Evolutionary conservation across 2,329 filamentous ascomycete genomes (phyloP), one percentile per base, ranked within the genome.

Genomic region (Pseudogymnoascus sp.): DNA sequence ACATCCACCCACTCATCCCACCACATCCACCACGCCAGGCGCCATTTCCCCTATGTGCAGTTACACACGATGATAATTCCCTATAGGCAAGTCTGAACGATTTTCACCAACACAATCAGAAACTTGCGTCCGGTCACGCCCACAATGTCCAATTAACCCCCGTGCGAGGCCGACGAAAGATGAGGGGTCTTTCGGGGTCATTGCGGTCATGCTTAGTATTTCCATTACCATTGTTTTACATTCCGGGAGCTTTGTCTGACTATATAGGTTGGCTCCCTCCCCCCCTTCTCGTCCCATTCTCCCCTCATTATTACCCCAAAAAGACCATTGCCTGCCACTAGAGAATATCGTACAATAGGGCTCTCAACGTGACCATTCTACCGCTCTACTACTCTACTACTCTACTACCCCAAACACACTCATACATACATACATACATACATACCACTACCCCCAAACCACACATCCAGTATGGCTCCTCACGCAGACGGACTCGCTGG

Each of bases 381-480:
- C 3, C 19, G 17, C n/a, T 53, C 23, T 8, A 53, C 26, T 53
- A 53, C 47, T 53, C n/a, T 13, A 53, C 3, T 31, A 28, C n/a
- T 53, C 23, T 8, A 53, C 26, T 53, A 53, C 47, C 5, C 15
- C 3, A 50, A 4, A 31, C 9, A 28, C 15, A 26, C 21, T 2
- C 42, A 26, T 26, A 26, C 42, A 53, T 17, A 15, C 23, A 53
- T 53, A 53, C 47, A 31, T 17, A 31, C 23, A 42, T 23, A 50
- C 47, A 31, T 53, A 53, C 23, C 44, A 50, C 44, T 28, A 50
- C 44, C 44, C 44, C n/a, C 11, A 31, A 31, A 42, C 19, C 59
- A n/a, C 3, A 65, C 26, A 64, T 61, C 47, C 66, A 63, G 31
- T 64, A 87, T 87, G 84, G 81, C 84, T 69, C 83, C 84, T 68